Percentiles rank a stretch among this genome's conserved stretches.
These are phyloP conservation scores for Epipyxis sp. DNA, from an alignment of 108 stramenopile species.

Conservation along the genomic window DNA sequence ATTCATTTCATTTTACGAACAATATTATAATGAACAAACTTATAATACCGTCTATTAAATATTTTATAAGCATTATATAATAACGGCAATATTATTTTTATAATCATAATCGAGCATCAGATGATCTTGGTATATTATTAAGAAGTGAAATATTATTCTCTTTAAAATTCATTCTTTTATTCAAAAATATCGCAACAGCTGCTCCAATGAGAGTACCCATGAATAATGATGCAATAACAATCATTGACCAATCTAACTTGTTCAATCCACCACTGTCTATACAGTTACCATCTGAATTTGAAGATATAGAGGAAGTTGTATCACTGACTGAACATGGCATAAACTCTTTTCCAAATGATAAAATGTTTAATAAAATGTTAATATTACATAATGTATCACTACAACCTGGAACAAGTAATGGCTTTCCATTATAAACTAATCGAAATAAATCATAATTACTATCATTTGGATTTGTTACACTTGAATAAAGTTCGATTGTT, in stretches of 20 bases:
- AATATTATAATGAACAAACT: too few species aligned
- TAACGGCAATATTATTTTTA: too few species aligned
- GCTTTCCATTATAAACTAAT: constrained; percentile 39
- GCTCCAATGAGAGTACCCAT: not conserved
- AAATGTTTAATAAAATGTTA: not conserved
- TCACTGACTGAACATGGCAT: constrained; percentile 6
- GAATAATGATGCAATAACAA: not conserved
- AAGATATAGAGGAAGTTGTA: too few species aligned
- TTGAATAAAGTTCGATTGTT: constrained; percentile 59
- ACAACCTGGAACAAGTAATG: constrained; percentile 37
- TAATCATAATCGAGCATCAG: too few species aligned
- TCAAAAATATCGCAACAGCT: not conserved
- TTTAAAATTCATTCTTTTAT: too few species aligned
- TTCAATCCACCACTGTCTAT: too few species aligned
- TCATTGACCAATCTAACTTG: not conserved
- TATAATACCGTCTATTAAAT: too few species aligned
- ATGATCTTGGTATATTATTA: too few species aligned
- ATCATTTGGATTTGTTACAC: not conserved
- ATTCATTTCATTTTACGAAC: too few species aligned
- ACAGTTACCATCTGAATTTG: too few species aligned
- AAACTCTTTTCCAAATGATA: not conserved
- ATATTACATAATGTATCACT: not conserved
- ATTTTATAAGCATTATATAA: too few species aligned
- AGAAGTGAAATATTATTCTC: too few species aligned
- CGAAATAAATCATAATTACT: constrained; percentile 32